Evolutionary conservation across 805 yeast genomes (phyloP).

Genomic region (Huiozyma sinensis): DNA sequence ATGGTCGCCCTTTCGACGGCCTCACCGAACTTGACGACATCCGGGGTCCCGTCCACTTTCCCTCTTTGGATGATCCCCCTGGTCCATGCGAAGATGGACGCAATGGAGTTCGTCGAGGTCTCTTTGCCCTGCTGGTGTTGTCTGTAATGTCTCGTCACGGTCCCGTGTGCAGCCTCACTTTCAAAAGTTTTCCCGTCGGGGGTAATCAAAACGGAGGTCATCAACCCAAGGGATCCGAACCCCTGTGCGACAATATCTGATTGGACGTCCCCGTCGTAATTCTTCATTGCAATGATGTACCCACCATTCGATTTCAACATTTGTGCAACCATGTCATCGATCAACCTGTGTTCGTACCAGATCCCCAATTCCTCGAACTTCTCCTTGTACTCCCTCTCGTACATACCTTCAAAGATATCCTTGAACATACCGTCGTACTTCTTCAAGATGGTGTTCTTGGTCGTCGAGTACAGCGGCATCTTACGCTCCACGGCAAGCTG

Average conservation of each 20-base stretch:
- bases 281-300: slow-evolving; percentile 89
- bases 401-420: slow-evolving; percentile 79
- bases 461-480: slow-evolving; percentile 74
- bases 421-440: slow-evolving; percentile 91
- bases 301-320: slow-evolving; percentile 96
- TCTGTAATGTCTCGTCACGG: slow-evolving; percentile 94
- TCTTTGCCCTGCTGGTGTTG: slow-evolving; percentile 94
- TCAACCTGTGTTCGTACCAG: slow-evolving; percentile 94
- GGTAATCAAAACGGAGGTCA: slow-evolving; percentile 95
- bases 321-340: slow-evolving; percentile 98
- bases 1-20: slow-evolving; percentile 72
- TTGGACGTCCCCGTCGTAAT: slow-evolving; percentile 96
- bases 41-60: slow-evolving; percentile 75
- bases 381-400: slow-evolving; percentile 54
- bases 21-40: slow-evolving; percentile 71
- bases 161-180: slow-evolving; percentile 98
- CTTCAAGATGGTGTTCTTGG: slow-evolving; percentile 92
- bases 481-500: slow-evolving; percentile 71
- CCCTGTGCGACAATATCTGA: slow-evolving; percentile 97
- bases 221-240: slow-evolving; percentile 89
- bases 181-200: slow-evolving; percentile 95
- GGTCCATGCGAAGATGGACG: slow-evolving; percentile 95
- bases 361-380: slow-evolving; percentile 72
- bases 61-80: slow-evolving; percentile 93
- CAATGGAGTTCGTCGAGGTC: slow-evolving; percentile 94